Evolutionary conservation across 2,329 filamentous ascomycete species (phyloP), one percentile per base, ranked within the genome.

Genomic region (Septoria linicola): DNA sequence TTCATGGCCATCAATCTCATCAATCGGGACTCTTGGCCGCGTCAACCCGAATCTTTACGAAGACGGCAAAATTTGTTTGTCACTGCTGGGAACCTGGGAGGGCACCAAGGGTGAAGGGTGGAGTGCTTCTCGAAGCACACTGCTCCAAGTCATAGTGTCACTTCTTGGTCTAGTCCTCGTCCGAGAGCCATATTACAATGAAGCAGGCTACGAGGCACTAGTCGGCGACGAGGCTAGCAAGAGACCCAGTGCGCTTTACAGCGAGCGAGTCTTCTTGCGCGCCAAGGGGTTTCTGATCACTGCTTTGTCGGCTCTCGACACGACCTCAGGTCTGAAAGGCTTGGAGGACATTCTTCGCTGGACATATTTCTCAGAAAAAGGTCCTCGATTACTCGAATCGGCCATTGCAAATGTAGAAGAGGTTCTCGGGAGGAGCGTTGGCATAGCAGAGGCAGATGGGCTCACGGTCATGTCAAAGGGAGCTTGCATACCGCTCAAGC

Each of bases 21-120:
- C 58, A 3, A 56, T 66, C 5, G 63, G 65, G 3, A 64, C 63
- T 2, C 51, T 59, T 3, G 66, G 63, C 17, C 37, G 63, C 8
- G 63, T 83, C 19, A 84, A 84, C 56, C 81, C 81, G 0, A 84
- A 84, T 57, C 66, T 84, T 1, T 83, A 83, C 63, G 80, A 83
- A 57, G 77, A 82, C 53, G 80, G 81, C 19, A 82, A 79, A 60
- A 81, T 84, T 25, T 84, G 81, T 59, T 67, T 84, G 13, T 79
- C 75, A 54, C 63, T 84, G 17, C 66, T 84, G 3, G 80, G 80
- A 10, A 84, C 81, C 2, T 84, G 81, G 81, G 74, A 79, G 50
- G 74, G 77, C 0, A 72, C 77, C 68, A 76, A 54, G 68, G 74
- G 73, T 31, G 80, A 83, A 62, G 71, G 66, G 30, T 84, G 81